A percentile compares a stretch with the other conserved stretches of the same genome.
These are phyloP conservation scores for Lentinula aciculospora DNA, from an alignment of 768 basidiomycete genomes.

Conservation along the genomic window DNA sequence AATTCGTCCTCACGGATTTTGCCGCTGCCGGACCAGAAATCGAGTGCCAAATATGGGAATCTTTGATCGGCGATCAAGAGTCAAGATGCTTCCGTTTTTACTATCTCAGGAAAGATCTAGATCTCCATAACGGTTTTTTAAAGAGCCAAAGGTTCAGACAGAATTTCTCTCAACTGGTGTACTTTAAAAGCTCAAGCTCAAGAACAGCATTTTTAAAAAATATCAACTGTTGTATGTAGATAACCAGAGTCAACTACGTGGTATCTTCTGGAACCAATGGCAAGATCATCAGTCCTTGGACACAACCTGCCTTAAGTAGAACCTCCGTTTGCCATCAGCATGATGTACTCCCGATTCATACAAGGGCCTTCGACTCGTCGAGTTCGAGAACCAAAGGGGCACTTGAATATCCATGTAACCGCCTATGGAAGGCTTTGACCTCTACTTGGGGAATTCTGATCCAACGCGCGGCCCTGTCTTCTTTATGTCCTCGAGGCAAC, in stretches of 20 bases:
- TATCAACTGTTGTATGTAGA: too few relatives aligned
- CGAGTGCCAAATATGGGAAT: not conserved
- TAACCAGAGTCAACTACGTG: too few relatives aligned
- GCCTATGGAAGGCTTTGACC: slow-evolving; percentile 5
- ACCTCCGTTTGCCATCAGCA: not conserved
- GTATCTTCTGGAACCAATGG: too few relatives aligned
- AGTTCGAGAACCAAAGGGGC: not conserved
- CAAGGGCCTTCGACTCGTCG: not conserved
- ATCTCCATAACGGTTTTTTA: too few relatives aligned
- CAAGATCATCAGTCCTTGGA: not conserved
- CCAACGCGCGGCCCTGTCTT: not conserved
- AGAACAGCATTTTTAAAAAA: too few relatives aligned
- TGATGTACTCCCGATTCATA: not conserved
- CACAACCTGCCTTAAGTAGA: not conserved
- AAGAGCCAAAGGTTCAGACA: too few relatives aligned
- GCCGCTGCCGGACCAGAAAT: not conserved
- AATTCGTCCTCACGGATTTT: not conserved
- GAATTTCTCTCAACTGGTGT: too few relatives aligned
- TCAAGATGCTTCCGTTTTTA: slow-evolving; percentile 7
- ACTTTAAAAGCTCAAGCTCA: too few relatives aligned
- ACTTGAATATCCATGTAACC: not conserved
- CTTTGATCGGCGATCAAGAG: slow-evolving; percentile 8
- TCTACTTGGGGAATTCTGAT: not conserved
- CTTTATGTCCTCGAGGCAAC: not conserved
- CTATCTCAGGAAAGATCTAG: slow-evolving; percentile 1